Conservation (phyloP, 2,329 filamentous ascomycete species). For the Exophiala calicioides region DNA sequence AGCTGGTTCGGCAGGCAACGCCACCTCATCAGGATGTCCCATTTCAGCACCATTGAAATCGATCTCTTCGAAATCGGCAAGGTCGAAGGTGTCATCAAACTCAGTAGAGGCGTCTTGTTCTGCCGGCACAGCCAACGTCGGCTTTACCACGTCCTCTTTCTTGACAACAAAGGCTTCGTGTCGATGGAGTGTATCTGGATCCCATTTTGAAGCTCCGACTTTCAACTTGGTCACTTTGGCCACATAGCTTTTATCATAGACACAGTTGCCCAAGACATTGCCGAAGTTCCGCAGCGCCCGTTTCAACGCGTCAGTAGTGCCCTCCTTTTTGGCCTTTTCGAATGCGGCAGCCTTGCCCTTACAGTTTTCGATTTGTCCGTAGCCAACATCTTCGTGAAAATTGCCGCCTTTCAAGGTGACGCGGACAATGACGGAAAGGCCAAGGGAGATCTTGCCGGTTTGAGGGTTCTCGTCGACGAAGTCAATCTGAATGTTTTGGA, state of each 20-base stretch:
- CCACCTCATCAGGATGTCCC: constrained; percentile 75
- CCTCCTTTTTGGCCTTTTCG: constrained; percentile 98
- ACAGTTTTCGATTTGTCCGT: constrained; percentile 94
- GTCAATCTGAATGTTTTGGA: constrained; percentile 91
- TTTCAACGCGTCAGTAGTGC: constrained; percentile 91
- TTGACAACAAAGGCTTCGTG: constrained; percentile 69
- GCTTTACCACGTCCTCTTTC: constrained; percentile 52
- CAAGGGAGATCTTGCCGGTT: constrained; percentile 77
- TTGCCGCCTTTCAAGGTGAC: constrained; percentile 90
- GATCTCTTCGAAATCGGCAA: constrained; percentile 70
- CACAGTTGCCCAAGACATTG: constrained; percentile 95
- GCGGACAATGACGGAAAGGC: constrained; percentile 84
- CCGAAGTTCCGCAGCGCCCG: constrained; percentile 87
- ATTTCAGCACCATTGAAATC: constrained; percentile 71
- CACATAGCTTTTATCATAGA: constrained; percentile 95
- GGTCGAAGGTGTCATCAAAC: constrained; percentile 39
- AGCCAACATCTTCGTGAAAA: constrained; percentile 97
- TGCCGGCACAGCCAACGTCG: constrained; percentile 20
- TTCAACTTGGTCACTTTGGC: constrained; percentile 89
- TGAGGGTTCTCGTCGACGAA: constrained; percentile 83
- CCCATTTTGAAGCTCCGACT: constrained; percentile 72
- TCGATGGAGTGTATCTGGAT: constrained; percentile 76
- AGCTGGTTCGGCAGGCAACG: constrained; percentile 48
- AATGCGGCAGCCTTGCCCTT: constrained; percentile 94
- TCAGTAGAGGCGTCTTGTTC: constrained; percentile 16